Percentiles rank a stretch among this genome's conserved stretches.
Conservation (phyloP, 257 asterid genomes). For the Perilla frutescens region DNA sequence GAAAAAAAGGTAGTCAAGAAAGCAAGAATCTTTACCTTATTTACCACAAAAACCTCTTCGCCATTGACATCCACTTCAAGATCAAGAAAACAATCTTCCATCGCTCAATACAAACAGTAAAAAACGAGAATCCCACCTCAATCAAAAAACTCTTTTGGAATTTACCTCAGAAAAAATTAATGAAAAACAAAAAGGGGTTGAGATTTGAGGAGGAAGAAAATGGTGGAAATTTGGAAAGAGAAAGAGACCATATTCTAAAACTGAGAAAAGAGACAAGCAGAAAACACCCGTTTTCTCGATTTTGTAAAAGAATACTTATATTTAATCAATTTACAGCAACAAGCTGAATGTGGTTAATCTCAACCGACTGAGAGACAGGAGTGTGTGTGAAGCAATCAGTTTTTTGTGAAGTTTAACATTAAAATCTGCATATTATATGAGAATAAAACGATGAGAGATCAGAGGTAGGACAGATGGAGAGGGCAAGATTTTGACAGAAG, state of each 20-base stretch:
- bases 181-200: slow-evolving; percentile 17
- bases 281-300: slow-evolving; percentile 64
- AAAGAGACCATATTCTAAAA: slow-evolving; percentile 52
- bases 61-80: slow-evolving; percentile 96
- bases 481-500: slow-evolving; percentile 35
- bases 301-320: slow-evolving; percentile 36
- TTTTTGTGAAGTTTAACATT: slow-evolving; percentile 37
- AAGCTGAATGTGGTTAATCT: slow-evolving; percentile 35
- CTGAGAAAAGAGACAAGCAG: slow-evolving; percentile 56
- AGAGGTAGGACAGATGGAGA: slow-evolving; percentile 36
- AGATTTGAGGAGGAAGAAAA: slow-evolving; percentile 34
- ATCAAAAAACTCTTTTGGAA: slow-evolving; percentile 45
- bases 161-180: slow-evolving; percentile 17
- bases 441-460: slow-evolving; percentile 33
- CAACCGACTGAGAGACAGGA: slow-evolving; percentile 54
- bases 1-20: background rate
- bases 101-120: slow-evolving; percentile 39
- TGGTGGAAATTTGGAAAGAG: slow-evolving; percentile 33
- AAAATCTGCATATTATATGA: slow-evolving; percentile 35
- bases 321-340: slow-evolving; percentile 40
- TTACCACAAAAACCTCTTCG: slow-evolving; percentile 71
- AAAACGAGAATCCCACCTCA: slow-evolving; percentile 44
- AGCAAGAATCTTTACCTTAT: slow-evolving; percentile 56
- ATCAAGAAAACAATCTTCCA: slow-evolving; percentile 63
- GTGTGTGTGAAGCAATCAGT: slow-evolving; percentile 60